Percentiles rank a stretch among this genome's conserved stretches.
Evolutionary conservation across 192 early-diverging fungal genomes (phyloP).

Genomic region (Fimicolochytrium jonesii): DNA sequence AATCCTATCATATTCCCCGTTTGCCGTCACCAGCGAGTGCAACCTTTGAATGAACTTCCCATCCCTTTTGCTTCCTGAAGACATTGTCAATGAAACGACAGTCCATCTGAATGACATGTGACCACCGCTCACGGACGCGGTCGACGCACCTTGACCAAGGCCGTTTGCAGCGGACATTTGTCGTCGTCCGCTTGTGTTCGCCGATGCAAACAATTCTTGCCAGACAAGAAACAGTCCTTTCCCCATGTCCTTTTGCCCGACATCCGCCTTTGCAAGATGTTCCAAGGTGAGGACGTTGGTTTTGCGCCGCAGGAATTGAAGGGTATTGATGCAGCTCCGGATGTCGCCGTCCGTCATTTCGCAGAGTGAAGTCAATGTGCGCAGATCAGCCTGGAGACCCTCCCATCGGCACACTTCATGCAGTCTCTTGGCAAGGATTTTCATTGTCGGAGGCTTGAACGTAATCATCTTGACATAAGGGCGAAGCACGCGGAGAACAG

Average conservation of each 20-base stretch:
- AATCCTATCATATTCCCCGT: conserved; percentile 84
- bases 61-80: not conserved
- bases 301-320: conserved; percentile 58
- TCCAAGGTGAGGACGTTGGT: conserved; percentile 28
- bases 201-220: conserved; percentile 70
- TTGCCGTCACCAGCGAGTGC: conserved; percentile 46
- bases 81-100: too few relatives aligned
- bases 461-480: conserved; percentile 67
- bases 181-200: too few relatives aligned
- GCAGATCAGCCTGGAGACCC: conserved; percentile 66
- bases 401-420: conserved; percentile 76
- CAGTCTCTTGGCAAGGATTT: conserved; percentile 67
- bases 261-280: conserved; percentile 22
- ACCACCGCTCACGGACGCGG: too few relatives aligned
- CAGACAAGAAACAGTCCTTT: conserved; percentile 75
- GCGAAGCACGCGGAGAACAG: conserved; percentile 80
- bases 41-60: conserved; percentile 53
- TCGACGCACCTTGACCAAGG: too few relatives aligned
- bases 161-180: not conserved
- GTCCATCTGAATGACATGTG: too few relatives aligned
- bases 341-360: conserved; percentile 84
- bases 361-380: conserved; percentile 68
- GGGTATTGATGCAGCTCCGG: conserved; percentile 79
- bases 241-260: conserved; percentile 80
- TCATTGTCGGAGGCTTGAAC: conserved; percentile 61